These are phyloP conservation scores for Moricandia arvensis DNA, from an alignment of 345 rosid species.

Conservation along the genomic window DNA sequence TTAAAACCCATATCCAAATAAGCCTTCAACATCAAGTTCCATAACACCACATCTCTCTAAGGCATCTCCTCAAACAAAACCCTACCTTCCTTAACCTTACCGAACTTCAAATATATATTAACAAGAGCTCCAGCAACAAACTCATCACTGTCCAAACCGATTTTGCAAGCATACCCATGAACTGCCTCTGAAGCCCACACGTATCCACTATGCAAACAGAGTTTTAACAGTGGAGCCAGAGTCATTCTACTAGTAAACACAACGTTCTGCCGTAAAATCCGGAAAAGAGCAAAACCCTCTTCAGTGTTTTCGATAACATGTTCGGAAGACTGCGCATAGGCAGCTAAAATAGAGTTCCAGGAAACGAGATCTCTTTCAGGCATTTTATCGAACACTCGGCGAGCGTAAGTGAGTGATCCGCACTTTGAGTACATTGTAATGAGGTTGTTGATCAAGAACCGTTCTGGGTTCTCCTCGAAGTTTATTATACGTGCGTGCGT, in stretches of 20 bases:
- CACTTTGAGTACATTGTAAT: constrained; percentile 49
- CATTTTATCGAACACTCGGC: constrained; percentile 54
- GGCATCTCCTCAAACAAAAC: constrained; percentile 48
- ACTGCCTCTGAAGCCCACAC: constrained; percentile 49
- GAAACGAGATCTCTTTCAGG: constrained; percentile 51
- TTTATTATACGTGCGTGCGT: constrained; percentile 49
- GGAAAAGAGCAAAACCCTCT: constrained; percentile 46
- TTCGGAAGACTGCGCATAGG: constrained; percentile 47
- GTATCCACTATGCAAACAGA: constrained; percentile 49
- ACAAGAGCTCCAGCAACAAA: constrained; percentile 55
- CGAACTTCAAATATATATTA: constrained; percentile 51
- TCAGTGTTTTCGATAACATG: constrained; percentile 20
- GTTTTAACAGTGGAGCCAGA: constrained; percentile 52
- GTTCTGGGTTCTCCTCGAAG: constrained; percentile 38
- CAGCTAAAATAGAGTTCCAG: constrained; percentile 59
- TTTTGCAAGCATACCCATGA: constrained; percentile 58
- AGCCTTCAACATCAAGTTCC: constrained; percentile 62
- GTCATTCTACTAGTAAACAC: constrained; percentile 47
- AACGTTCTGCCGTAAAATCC: constrained; percentile 36
- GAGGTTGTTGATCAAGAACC: constrained; percentile 56
- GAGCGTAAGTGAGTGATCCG: constrained; percentile 50
- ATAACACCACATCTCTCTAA: constrained; percentile 50
- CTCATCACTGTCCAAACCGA: constrained; percentile 47
- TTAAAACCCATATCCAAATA: constrained; percentile 41
- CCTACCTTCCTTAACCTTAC: constrained; percentile 46